Conservation (phyloP, 192 early-diverging fungal species). For the Coemansia asiatica region DNA sequence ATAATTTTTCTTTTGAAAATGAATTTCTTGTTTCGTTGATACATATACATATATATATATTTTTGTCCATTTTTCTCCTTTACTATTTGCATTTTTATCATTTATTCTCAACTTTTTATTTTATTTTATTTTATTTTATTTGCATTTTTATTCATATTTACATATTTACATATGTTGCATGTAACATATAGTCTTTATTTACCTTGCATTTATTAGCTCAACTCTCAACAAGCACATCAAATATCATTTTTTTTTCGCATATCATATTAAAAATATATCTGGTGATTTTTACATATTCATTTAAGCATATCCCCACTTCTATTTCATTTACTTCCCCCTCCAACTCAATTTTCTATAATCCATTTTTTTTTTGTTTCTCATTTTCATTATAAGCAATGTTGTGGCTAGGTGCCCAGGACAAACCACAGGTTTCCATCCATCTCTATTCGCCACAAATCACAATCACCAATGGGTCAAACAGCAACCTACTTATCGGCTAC, state of each 20-base stretch:
- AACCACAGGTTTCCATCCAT: conserved; percentile 21
- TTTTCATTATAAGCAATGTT: conserved; percentile 4
- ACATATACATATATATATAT: too few species aligned
- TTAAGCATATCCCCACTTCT: not conserved
- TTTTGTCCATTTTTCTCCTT: conserved; percentile 1
- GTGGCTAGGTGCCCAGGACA: conserved; percentile 18
- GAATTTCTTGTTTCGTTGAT: too few species aligned
- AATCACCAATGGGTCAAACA: conserved; percentile 33
- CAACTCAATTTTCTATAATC: not conserved
- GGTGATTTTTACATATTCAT: not conserved
- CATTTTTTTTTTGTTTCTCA: not conserved
- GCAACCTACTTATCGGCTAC: conserved; percentile 39
- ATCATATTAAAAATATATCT: too few species aligned
- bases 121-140: not conserved
- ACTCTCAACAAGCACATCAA: too few species aligned
- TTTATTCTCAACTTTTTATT: too few species aligned
- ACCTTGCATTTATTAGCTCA: too few species aligned
- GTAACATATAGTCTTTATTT: too few species aligned
- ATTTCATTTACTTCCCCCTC: too few species aligned
- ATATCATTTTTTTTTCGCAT: too few species aligned
- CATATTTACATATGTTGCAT: not conserved
- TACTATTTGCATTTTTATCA: conserved; percentile 4
- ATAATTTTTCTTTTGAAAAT: too few species aligned
- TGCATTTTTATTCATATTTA: not conserved
- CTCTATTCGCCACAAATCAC: conserved; percentile 37